A percentile compares a stretch with the other conserved stretches of the same genome.
These are phyloP conservation scores for Rosa persica DNA, from an alignment of 306 rosid genomes.

Conservation along the genomic window DNA sequence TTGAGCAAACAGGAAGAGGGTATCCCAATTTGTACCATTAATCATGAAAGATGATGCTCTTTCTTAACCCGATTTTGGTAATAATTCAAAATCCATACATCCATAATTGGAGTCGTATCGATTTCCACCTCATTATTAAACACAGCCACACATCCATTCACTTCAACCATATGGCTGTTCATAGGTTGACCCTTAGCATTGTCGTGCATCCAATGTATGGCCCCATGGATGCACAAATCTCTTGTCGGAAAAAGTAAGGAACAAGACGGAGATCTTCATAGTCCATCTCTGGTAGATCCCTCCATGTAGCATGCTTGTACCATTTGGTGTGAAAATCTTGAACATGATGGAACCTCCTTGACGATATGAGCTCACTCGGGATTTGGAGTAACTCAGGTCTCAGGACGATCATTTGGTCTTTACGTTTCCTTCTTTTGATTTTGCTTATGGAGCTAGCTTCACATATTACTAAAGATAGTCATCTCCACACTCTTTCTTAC, in stretches of 20 bases:
- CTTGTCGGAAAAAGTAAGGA: not conserved
- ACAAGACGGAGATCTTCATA: not conserved
- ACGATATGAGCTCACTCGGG: no score
- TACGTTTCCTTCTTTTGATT: no score
- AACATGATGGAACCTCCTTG: not conserved
- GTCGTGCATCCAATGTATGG: not conserved
- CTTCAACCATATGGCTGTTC: not conserved
- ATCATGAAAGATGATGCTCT: not conserved
- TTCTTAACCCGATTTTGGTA: slow-evolving; percentile 3
- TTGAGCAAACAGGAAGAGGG: not conserved
- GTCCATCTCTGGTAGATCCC: not conserved
- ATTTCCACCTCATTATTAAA: not conserved
- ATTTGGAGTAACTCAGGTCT: no score
- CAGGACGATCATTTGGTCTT: no score
- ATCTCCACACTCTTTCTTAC: no score
- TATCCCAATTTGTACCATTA: not conserved
- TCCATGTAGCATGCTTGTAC: not conserved
- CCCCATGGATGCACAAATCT: slow-evolving; percentile 12
- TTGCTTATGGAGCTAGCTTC: no score
- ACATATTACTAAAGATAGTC: no score
- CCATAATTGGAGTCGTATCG: not conserved
- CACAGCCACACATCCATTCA: not conserved
- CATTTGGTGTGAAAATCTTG: not conserved
- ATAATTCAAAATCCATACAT: slow-evolving; percentile 17
- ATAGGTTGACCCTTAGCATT: not conserved